Percentiles rank a stretch among this genome's conserved stretches.
These are phyloP conservation scores for Gossypium stocksii DNA, from an alignment of 345 rosid genomes.

Conservation along the genomic window DNA sequence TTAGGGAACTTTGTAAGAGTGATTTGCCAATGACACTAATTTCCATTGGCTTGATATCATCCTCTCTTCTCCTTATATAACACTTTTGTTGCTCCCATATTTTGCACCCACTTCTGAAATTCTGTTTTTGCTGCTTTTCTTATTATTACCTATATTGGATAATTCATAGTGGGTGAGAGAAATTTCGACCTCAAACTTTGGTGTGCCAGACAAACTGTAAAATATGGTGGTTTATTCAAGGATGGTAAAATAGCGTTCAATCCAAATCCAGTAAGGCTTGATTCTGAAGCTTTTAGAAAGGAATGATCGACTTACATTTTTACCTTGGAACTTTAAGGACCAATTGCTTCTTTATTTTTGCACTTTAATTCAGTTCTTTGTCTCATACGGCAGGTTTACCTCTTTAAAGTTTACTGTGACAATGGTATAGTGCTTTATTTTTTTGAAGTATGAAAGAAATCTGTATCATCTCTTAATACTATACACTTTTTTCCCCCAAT, in stretches of 20 bases:
- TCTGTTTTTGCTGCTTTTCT: conserved; percentile 4
- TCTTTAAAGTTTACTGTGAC: background rate
- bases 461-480: background rate
- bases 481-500: background rate
- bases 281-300: background rate
- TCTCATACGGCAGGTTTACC: background rate
- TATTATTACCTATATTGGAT: background rate
- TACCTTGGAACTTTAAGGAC: background rate
- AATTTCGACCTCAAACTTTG: background rate
- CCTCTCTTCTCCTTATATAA: background rate
- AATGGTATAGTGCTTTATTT: background rate
- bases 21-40: background rate
- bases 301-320: background rate
- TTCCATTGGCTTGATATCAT: background rate
- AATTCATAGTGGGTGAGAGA: background rate
- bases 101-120: conserved; percentile 1
- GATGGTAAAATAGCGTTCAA: background rate
- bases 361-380: background rate
- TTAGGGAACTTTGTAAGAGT: background rate
- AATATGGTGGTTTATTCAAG: background rate
- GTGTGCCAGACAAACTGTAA: background rate
- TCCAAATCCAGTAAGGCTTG: background rate
- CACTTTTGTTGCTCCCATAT: background rate
- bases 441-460: background rate
- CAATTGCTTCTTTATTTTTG: background rate